Evolutionary conservation across 1,139 yeast species (phyloP), one percentile per base, ranked within the genome.

Genomic region (Candida labiduridarum): DNA sequence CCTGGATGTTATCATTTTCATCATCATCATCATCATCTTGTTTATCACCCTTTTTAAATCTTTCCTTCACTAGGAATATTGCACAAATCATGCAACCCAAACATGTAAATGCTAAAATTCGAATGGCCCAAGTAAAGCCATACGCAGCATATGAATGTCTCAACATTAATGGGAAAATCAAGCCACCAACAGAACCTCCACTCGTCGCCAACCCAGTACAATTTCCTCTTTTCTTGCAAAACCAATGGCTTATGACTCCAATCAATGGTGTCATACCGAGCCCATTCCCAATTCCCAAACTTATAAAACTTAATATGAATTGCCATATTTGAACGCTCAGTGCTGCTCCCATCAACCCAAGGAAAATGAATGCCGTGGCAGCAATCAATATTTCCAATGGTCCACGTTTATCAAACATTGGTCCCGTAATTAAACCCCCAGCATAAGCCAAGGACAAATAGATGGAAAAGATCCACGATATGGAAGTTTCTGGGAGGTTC

Each of bases 401-500:
- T 2, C 86, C 86, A 45, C 72, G 65, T 51, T 76, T 65, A 56
- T 82, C 86, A 56, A 82, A 82, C 22, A 61, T 59, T 5, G 74
- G 72, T 0, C 75, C 76, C 10, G 67, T 64, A 41, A 83, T 69
- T 9, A 86, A 75, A 0, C 87, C 85, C 19, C 83, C 74, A 22
- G 80, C 75, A 59, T 84, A 83, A 38, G 85, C 72, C 34, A 85
- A 65, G 49, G 84, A 81, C 47, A 79, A 67, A 61, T 78, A 84
- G n/a, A 85, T 68, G 3, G 88, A 80, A 60, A 85, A 86, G 51
- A 85, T 78, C 91, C 91, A 86, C 5, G 87, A 80, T 1, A 84
- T 69, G 4, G 80, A 66, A 1, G 83, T 69, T 2, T 82, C 72
- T 2, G 78, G 63, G 11, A 69, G 61, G 31, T 68, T 62, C 3